These are phyloP conservation scores for Styphnolobium japonicum DNA, from an alignment of 306 rosid species.

Conservation along the genomic window DNA sequence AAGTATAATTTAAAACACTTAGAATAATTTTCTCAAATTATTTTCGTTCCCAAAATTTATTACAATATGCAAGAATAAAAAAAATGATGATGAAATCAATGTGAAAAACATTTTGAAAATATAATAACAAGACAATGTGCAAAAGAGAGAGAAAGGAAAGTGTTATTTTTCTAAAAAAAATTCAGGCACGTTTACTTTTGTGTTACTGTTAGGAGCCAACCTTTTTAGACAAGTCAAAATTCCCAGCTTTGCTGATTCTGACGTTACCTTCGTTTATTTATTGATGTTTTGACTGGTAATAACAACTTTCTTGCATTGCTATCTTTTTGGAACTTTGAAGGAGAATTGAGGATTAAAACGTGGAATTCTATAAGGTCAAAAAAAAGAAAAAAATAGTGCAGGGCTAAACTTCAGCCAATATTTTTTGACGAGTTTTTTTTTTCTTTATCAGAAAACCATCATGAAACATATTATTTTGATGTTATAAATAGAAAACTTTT, in stretches of 20 bases:
- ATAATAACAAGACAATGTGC: no score
- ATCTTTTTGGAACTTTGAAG: background rate
- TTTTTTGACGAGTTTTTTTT: background rate
- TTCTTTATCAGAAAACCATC: background rate
- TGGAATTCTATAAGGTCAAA: background rate
- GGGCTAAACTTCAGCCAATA: background rate
- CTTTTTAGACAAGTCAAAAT: conserved; percentile 11
- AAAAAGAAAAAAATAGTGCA: background rate
- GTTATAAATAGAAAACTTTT: no score
- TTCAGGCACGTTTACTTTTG: background rate
- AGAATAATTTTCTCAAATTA: no score
- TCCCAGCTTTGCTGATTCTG: background rate
- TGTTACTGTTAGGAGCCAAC: conserved; percentile 14
- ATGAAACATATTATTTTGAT: background rate
- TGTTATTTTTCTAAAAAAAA: no score
- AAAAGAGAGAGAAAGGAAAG: background rate
- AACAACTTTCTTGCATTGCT: background rate
- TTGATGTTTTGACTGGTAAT: no score
- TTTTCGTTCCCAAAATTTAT: no score
- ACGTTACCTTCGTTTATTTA: no score
- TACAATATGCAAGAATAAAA: no score
- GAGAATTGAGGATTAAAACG: background rate
- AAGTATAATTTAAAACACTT: no score
- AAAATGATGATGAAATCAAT: no score
- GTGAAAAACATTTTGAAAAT: no score